phyloP scores from a whole-genome alignment of 495 filamentous ascomycete genomes.

The Annulohypoxylon moriforme region DNA sequence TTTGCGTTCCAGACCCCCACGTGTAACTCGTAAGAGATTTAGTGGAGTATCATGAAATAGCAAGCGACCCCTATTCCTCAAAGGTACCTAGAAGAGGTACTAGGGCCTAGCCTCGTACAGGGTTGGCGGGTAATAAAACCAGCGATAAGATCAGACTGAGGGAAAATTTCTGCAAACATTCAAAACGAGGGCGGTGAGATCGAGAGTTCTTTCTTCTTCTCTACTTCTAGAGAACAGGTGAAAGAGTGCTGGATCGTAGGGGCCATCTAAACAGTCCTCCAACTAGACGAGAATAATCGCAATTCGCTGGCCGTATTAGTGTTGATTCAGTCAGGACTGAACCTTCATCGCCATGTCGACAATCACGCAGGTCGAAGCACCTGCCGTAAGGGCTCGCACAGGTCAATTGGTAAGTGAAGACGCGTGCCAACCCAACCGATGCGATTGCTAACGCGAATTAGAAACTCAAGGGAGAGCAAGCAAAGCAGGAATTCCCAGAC shows the following conservation, averaged over 20 bases:
- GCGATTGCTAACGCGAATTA: conserved; percentile 16
- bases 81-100: background rate
- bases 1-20: conserved; percentile 39
- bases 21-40: conserved; percentile 34
- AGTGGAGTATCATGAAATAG: conserved; percentile 27
- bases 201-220: conserved; percentile 3
- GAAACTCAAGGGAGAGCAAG: conserved; percentile 30
- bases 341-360: conserved; percentile 40
- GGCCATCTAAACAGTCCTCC: background rate
- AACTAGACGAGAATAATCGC: background rate
- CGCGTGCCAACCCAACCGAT: background rate
- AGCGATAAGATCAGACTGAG: conserved; percentile 19
- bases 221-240: background rate
- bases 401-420: conserved; percentile 32
- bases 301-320: background rate
- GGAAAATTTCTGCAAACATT: conserved; percentile 34
- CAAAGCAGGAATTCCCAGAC: conserved; percentile 35
- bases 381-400: conserved; percentile 26
- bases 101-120: conserved; percentile 19
- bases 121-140: conserved; percentile 18
- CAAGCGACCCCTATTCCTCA: conserved; percentile 26
- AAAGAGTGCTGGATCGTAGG: conserved; percentile 4
- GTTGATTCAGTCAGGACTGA: background rate
- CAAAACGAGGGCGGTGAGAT: conserved; percentile 19
- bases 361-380: conserved; percentile 34